phyloP scores from a whole-genome alignment of 2,329 filamentous ascomycete genomes.

The Alternaria angustiovoidea region DNA sequence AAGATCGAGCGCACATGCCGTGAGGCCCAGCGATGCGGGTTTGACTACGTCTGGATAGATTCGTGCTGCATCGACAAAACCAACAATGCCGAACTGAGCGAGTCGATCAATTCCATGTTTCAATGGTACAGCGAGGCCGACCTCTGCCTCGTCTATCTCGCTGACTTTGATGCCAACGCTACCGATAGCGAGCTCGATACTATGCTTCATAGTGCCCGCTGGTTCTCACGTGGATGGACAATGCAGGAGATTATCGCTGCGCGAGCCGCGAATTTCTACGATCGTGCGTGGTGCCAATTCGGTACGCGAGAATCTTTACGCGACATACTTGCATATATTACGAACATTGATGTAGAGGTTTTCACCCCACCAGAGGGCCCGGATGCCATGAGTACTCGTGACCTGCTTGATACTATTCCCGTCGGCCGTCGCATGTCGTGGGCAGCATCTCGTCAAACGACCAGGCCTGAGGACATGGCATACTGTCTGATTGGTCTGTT shows the following conservation, averaged over 20 bases:
- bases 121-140: neutral
- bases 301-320: neutral
- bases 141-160: neutral
- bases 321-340: neutral
- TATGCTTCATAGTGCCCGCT: neutral
- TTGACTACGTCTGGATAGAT: neutral
- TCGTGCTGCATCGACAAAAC: neutral
- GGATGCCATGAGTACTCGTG: neutral
- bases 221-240: neutral
- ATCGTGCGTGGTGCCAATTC: neutral
- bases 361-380: neutral
- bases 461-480: conserved; percentile 34
- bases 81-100: neutral
- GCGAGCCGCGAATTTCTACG: neutral
- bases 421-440: conserved; percentile 6
- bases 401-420: neutral
- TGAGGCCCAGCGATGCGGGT: neutral
- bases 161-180: neutral
- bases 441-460: conserved; percentile 13
- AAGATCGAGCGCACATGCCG: neutral
- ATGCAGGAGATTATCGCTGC: neutral
- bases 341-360: neutral
- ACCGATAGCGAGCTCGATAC: neutral
- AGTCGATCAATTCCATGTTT: neutral
- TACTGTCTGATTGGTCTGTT: conserved; percentile 43